Percentiles rank a stretch among this genome's conserved stretches.
These are phyloP conservation scores for Venturia oleaginea DNA, from an alignment of 2,329 filamentous ascomycete species.

Conservation along the genomic window DNA sequence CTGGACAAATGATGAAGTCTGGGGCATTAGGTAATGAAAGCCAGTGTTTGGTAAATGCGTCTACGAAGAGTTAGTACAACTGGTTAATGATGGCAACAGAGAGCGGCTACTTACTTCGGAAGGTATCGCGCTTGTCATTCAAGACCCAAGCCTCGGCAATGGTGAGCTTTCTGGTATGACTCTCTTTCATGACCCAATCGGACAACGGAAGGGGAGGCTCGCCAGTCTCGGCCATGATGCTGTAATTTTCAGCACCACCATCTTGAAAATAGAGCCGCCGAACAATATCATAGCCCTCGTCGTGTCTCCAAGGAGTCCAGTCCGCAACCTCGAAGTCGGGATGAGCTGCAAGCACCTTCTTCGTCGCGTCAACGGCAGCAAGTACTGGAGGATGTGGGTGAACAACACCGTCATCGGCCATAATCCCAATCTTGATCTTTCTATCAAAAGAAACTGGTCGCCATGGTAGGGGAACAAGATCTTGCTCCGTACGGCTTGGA, in stretches of 20 bases:
- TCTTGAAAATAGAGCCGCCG: constrained; percentile 49
- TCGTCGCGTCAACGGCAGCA: constrained; percentile 43
- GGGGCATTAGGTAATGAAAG: constrained; percentile 14
- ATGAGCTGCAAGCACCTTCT: constrained; percentile 16
- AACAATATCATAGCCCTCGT: constrained; percentile 39
- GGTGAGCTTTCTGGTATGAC: constrained; percentile 25
- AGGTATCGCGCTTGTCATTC: not conserved
- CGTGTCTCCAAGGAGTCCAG: constrained; percentile 40
- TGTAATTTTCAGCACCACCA: constrained; percentile 45
- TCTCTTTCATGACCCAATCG: constrained; percentile 48
- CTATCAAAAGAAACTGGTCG: constrained; percentile 31
- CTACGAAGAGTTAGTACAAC: not conserved
- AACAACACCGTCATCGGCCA: constrained; percentile 57
- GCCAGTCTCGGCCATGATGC: constrained; percentile 42
- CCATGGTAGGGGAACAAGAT: constrained; percentile 47
- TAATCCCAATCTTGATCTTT: constrained; percentile 47
- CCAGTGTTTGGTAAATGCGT: not conserved
- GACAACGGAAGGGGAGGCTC: constrained; percentile 52
- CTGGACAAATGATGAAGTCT: not conserved
- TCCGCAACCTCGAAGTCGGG: constrained; percentile 45
- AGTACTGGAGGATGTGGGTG: constrained; percentile 56
- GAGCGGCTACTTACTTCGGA: not conserved
- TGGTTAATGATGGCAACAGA: not conserved
- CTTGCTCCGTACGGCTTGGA: constrained; percentile 45
- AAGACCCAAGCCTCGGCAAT: not conserved